These are phyloP conservation scores for Pascua sp. DNA, from an alignment of 1,284 basidiomycete species.

Conservation along the genomic window DNA sequence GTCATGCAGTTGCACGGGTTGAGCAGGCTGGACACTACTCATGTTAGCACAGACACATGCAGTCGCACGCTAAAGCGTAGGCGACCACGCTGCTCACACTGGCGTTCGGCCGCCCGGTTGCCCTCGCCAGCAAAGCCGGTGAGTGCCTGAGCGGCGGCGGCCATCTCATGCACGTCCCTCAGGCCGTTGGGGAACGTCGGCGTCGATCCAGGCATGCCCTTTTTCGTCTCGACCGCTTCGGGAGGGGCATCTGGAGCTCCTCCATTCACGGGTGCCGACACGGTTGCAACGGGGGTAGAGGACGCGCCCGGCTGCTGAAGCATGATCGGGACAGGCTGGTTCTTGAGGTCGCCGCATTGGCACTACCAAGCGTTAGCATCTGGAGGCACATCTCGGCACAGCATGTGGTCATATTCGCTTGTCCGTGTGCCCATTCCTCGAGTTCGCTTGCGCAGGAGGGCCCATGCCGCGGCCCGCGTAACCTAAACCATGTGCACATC, in stretches of 20 bases:
- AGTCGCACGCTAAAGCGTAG: slow-evolving; percentile 8
- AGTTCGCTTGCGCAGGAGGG: not conserved
- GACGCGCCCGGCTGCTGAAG: slow-evolving; percentile 1
- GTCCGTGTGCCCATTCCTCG: not conserved
- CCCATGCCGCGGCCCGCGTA: too few species aligned
- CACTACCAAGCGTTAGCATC: slow-evolving; percentile 30
- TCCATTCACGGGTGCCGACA: not conserved
- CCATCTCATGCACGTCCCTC: slow-evolving; percentile 48
- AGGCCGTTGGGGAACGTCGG: slow-evolving; percentile 49
- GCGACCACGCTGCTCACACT: slow-evolving; percentile 51
- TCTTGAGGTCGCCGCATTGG: slow-evolving; percentile 34
- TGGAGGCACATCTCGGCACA: too few species aligned
- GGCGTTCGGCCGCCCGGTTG: slow-evolving; percentile 30
- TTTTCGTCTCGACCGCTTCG: slow-evolving; percentile 30
- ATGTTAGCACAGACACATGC: slow-evolving; percentile 1
- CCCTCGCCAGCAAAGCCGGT: slow-evolving; percentile 27
- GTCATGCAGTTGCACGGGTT: slow-evolving; percentile 52
- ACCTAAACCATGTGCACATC: not conserved
- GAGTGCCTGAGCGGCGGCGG: slow-evolving; percentile 44
- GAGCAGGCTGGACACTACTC: slow-evolving; percentile 35
- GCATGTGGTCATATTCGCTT: too few species aligned
- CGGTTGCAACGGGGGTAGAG: slow-evolving; percentile 50
- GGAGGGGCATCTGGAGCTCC: not conserved
- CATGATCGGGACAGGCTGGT: slow-evolving; percentile 13
- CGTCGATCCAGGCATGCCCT: slow-evolving; percentile 39